These are phyloP conservation scores for Circinella minor DNA, from an alignment of 371 early-diverging fungal genomes.

Conservation along the genomic window DNA sequence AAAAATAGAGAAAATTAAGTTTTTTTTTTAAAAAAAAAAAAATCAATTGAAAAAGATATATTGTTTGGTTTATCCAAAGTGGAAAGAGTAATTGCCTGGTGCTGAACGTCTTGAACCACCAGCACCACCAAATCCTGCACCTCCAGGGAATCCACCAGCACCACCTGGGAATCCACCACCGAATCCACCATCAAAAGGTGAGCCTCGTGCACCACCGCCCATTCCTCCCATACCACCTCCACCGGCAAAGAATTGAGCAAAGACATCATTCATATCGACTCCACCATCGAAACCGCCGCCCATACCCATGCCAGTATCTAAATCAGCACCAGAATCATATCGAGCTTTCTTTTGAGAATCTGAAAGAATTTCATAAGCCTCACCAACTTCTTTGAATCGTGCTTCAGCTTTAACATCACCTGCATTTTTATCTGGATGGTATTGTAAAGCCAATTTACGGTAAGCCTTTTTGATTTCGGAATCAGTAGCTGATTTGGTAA, in stretches of 20 bases:
- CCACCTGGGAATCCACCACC: constrained; percentile 22
- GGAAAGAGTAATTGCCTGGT: constrained; percentile 31
- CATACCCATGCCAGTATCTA: constrained; percentile 69
- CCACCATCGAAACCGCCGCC: constrained; percentile 54
- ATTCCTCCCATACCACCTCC: constrained; percentile 45
- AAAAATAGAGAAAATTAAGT: neutral
- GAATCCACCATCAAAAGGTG: constrained; percentile 28
- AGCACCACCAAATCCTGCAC: constrained; percentile 28
- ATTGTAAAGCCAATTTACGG: constrained; percentile 80
- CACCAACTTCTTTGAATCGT: constrained; percentile 85
- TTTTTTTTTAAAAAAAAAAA: too few relatives aligned
- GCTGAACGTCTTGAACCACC: constrained; percentile 23
- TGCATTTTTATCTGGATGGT: constrained; percentile 88
- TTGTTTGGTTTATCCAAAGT: constrained; percentile 46
- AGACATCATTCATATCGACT: constrained; percentile 67
- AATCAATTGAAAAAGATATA: too few relatives aligned
- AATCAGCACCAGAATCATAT: constrained; percentile 80
- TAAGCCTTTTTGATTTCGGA: constrained; percentile 94
- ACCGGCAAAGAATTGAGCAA: constrained; percentile 68
- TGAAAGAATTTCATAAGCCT: constrained; percentile 78
- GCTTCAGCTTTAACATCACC: constrained; percentile 70
- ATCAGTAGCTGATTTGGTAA: constrained; percentile 78
- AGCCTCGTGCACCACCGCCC: constrained; percentile 31
- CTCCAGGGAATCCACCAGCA: constrained; percentile 21
- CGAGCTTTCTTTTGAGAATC: constrained; percentile 83